Conservation (phyloP, 2,329 filamentous ascomycete species). For the Fusarium tuaranense region DNA sequence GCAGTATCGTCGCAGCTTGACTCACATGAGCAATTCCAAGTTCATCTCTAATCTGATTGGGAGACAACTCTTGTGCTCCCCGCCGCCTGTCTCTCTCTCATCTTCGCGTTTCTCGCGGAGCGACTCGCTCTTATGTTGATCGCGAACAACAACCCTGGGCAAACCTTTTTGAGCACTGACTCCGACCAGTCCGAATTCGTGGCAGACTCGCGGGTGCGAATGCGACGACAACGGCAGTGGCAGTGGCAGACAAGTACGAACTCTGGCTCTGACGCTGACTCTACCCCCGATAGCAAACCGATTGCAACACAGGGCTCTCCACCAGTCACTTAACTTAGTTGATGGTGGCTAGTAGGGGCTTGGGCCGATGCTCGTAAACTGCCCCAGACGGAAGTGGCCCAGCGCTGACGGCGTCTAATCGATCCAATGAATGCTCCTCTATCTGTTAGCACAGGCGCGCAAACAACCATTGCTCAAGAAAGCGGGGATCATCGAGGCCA, state of each 20-base stretch:
- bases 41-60: background rate
- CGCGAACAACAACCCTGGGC: background rate
- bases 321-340: constrained; percentile 7
- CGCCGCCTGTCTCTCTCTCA: background rate
- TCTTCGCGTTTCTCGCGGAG: background rate
- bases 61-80: too few relatives aligned
- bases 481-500: constrained; percentile 28
- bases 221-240: background rate
- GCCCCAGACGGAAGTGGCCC: constrained; percentile 11
- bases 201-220: background rate
- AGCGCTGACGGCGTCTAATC: constrained; percentile 47
- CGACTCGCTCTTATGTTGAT: constrained; percentile 1
- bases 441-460: constrained; percentile 37
- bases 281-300: constrained; percentile 17
- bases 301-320: constrained; percentile 25
- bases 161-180: constrained; percentile 2
- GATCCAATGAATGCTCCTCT: constrained; percentile 42
- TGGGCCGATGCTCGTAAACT: constrained; percentile 31
- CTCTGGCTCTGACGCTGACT: constrained; percentile 1
- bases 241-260: background rate
- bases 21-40: background rate
- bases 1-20: background rate
- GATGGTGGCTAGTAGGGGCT: constrained; percentile 32
- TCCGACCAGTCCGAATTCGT: constrained; percentile 3
- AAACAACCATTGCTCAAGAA: constrained; percentile 19